Percentiles rank a stretch among this genome's conserved stretches.
These are phyloP conservation scores for Alopecurus myosuroides DNA, from an alignment of 176 grass and related monocot genomes.

Conservation along the genomic window DNA sequence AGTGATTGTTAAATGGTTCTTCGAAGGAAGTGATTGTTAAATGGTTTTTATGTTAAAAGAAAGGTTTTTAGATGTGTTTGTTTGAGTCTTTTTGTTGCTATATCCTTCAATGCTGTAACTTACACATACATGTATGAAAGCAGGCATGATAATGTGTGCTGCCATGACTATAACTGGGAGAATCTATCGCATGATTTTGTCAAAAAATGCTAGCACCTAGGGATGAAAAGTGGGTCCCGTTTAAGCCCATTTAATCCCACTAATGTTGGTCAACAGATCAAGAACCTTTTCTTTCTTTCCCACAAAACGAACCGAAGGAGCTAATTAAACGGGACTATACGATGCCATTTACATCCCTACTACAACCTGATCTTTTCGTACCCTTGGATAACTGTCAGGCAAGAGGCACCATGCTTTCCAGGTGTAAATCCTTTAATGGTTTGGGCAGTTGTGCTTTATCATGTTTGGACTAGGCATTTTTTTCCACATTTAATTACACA, in stretches of 20 bases:
- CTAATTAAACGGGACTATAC: too few species aligned
- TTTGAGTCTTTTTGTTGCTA: neutral
- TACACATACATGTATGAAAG: slow-evolving; percentile 6
- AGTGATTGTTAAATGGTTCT: neutral
- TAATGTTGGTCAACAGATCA: too few species aligned
- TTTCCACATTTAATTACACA: neutral
- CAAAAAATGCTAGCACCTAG: neutral
- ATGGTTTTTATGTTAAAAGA: too few species aligned
- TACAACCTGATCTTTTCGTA: neutral
- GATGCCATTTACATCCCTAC: too few species aligned
- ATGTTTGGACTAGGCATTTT: neutral
- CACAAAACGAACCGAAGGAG: too few species aligned
- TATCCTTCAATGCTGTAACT: neutral
- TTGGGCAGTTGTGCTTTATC: neutral
- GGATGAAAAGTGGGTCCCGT: too few species aligned
- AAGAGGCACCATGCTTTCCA: neutral
- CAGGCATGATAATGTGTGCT: neutral
- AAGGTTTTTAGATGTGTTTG: neutral
- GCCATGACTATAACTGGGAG: neutral
- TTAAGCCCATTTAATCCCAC: too few species aligned
- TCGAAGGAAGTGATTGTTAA: neutral
- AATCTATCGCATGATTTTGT: neutral
- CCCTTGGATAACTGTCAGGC: neutral
- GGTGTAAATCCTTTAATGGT: neutral
- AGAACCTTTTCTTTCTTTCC: too few species aligned